Conservation (phyloP, 108 stramenopile species). For the Aurantiochytrium sp. region DNA sequence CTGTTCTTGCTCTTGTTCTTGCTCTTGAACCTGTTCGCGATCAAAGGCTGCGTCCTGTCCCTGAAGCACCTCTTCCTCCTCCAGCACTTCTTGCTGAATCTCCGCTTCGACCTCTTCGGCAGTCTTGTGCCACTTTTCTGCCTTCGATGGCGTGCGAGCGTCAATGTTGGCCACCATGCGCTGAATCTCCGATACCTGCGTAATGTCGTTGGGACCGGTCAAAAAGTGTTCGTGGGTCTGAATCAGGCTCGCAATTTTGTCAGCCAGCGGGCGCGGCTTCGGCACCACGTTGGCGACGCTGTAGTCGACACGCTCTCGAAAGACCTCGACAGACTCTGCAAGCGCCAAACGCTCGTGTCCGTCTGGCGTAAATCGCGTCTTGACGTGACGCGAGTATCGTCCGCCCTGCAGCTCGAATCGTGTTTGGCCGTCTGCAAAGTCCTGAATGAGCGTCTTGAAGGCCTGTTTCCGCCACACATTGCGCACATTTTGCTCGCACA, state of each 20-base stretch:
- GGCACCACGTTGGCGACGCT: conserved; percentile 90
- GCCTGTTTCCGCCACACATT: conserved; percentile 89
- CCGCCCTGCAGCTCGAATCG: conserved; percentile 40
- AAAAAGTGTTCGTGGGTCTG: conserved; percentile 68
- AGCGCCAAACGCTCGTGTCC: neutral
- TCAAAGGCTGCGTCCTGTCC: conserved; percentile 64
- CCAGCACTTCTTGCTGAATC: conserved; percentile 59
- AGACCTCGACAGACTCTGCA: conserved; percentile 62
- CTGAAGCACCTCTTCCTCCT: conserved; percentile 61
- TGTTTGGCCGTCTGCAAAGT: conserved; percentile 2
- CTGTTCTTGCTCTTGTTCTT: conserved; percentile 93
- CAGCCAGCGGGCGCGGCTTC: conserved; percentile 67
- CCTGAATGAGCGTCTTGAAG: conserved; percentile 59
- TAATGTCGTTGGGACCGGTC: conserved; percentile 70
- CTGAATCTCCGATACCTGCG: conserved; percentile 80
- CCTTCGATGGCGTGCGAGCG: conserved; percentile 50
- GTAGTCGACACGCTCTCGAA: conserved; percentile 88
- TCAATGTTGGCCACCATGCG: conserved; percentile 84
- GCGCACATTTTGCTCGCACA: conserved; percentile 83
- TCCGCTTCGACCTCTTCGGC: conserved; percentile 37
- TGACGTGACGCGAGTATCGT: neutral
- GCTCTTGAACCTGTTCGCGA: conserved; percentile 87
- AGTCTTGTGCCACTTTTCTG: conserved; percentile 17
- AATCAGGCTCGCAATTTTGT: conserved; percentile 67
- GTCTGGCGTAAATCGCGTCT: conserved; percentile 15